phyloP scores from a whole-genome alignment of 2,329 filamentous ascomycete species.

The Colletotrichum coccodes region DNA sequence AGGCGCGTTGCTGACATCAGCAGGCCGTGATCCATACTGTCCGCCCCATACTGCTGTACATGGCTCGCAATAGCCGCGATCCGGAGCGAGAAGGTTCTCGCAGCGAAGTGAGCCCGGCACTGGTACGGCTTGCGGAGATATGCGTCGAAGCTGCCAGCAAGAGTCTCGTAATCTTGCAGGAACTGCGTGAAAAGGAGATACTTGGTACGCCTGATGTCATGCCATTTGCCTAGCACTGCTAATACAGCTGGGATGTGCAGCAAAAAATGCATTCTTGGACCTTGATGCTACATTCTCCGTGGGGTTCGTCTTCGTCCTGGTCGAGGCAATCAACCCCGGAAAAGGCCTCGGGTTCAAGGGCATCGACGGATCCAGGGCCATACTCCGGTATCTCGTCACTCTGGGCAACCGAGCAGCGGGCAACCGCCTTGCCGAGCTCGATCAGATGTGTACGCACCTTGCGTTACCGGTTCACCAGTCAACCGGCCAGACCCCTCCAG shows the following conservation, averaged over 20 bases:
- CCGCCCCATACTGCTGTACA: slow-evolving; percentile 19
- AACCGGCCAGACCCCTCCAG: neutral
- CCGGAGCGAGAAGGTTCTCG: neutral
- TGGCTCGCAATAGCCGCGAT: slow-evolving; percentile 19
- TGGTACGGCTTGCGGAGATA: slow-evolving; percentile 17
- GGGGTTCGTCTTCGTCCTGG: slow-evolving; percentile 26
- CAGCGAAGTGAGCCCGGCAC: slow-evolving; percentile 8
- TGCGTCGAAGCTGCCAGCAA: slow-evolving; percentile 28
- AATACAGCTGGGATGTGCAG: neutral
- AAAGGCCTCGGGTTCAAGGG: slow-evolving; percentile 12
- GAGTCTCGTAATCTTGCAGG: slow-evolving; percentile 19
- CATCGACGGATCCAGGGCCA: slow-evolving; percentile 13
- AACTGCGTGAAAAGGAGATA: slow-evolving; percentile 12
- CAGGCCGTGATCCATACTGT: slow-evolving; percentile 23
- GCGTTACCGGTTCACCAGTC: neutral
- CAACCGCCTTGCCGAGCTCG: slow-evolving; percentile 14
- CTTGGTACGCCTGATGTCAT: neutral
- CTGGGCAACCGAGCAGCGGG: slow-evolving; percentile 25
- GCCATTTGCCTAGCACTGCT: neutral
- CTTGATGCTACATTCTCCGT: slow-evolving; percentile 24
- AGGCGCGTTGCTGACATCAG: neutral
- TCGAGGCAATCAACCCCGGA: slow-evolving; percentile 20
- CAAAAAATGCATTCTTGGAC: slow-evolving; percentile 25
- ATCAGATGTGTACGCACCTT: slow-evolving; percentile 29
- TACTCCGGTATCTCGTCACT: slow-evolving; percentile 11